Percentiles rank a stretch among this genome's conserved stretches.
These are phyloP conservation scores for Mortierella sp. DNA, from an alignment of 371 early-diverging fungal species.

Conservation along the genomic window DNA sequence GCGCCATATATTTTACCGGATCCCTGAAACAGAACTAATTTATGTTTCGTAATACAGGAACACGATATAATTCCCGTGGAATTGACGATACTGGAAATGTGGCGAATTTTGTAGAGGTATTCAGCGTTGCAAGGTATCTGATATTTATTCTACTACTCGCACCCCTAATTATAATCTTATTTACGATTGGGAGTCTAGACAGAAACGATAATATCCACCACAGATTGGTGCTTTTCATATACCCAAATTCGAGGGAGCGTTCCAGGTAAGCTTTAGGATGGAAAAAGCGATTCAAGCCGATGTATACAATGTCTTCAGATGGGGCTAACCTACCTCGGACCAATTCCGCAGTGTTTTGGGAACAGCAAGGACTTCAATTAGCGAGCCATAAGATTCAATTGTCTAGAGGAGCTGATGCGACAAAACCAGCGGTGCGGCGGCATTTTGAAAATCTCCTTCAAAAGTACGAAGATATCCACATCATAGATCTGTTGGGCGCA, in stretches of 20 bases:
- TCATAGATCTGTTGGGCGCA: conserved; percentile 86
- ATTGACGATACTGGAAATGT: conserved; percentile 97
- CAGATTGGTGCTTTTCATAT: conserved; percentile 72
- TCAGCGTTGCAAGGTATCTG: not conserved
- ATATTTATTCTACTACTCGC: not conserved
- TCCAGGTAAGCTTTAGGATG: conserved; percentile 64
- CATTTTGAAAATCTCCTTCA: conserved; percentile 85
- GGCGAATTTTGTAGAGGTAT: conserved; percentile 97
- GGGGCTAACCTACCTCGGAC: not conserved
- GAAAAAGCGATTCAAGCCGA: too few relatives aligned
- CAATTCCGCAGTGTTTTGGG: conserved; percentile 86
- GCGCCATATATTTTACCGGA: not conserved
- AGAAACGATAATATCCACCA: conserved; percentile 78
- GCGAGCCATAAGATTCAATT: conserved; percentile 86
- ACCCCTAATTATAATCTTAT: not conserved
- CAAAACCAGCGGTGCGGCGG: conserved; percentile 81
- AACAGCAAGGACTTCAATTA: conserved; percentile 88
- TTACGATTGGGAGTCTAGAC: conserved; percentile 59
- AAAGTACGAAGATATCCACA: conserved; percentile 81
- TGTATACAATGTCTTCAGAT: too few relatives aligned
- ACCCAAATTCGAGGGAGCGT: conserved; percentile 95
- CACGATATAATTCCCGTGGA: conserved; percentile 96
- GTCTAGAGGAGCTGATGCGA: conserved; percentile 74
- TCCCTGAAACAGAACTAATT: conserved; percentile 3
- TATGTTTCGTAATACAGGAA: conserved; percentile 63